Percentiles rank a stretch among this genome's conserved stretches.
These are phyloP conservation scores for Pisolithus sp. DNA, from an alignment of 768 basidiomycete species.

Conservation along the genomic window DNA sequence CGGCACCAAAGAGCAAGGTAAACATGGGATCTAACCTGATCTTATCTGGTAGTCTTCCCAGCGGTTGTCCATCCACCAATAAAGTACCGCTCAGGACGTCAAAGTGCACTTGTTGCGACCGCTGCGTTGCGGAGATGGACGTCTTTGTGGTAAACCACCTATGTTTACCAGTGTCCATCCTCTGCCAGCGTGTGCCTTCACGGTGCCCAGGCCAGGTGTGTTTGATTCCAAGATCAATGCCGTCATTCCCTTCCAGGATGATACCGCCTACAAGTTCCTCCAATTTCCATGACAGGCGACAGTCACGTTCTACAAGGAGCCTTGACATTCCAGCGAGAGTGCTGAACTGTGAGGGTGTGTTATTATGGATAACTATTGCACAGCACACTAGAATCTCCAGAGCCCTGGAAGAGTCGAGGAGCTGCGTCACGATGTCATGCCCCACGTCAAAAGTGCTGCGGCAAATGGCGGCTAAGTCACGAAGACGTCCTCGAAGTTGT, in stretches of 20 bases:
- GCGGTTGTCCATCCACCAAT: slow-evolving; percentile 21
- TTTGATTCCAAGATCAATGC: background rate
- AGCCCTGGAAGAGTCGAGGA: background rate
- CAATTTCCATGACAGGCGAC: background rate
- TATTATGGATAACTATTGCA: background rate
- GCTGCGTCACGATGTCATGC: background rate
- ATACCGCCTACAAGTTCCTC: background rate
- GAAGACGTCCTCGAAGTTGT: background rate
- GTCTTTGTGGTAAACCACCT: slow-evolving; percentile 6
- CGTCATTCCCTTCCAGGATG: background rate
- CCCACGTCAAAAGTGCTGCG: slow-evolving; percentile 1
- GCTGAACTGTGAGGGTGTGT: background rate
- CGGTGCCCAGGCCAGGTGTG: background rate
- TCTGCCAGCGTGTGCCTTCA: too few relatives aligned
- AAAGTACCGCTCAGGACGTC: slow-evolving; percentile 22
- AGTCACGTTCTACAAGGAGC: background rate
- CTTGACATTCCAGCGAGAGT: background rate
- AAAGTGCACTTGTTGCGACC: slow-evolving; percentile 17
- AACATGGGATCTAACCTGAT: slow-evolving; percentile 18
- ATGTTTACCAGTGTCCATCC: too few relatives aligned
- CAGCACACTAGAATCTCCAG: background rate
- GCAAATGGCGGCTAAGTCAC: slow-evolving; percentile 4
- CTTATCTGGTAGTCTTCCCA: slow-evolving; percentile 17
- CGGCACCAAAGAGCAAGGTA: slow-evolving; percentile 15
- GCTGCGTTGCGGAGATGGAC: background rate